Evolutionary conservation across 352 stramenopile species (phyloP), one percentile per base, ranked within the genome.

Genomic region (Globisporangium solare): DNA sequence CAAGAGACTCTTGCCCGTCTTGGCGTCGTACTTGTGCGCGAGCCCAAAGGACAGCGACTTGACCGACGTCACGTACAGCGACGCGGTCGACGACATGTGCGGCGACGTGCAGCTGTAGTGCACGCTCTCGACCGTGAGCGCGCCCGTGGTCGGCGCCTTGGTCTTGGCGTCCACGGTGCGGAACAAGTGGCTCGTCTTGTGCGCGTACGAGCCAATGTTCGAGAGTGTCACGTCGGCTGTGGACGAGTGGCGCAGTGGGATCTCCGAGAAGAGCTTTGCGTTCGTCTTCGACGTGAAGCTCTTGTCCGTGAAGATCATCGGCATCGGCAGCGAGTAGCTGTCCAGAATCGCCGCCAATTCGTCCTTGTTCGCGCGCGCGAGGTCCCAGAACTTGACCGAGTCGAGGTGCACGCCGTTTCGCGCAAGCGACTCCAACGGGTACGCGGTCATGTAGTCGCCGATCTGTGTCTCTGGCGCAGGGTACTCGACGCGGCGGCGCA

Each of bases 281-380:
- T 41, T 21, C 39, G 51, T 57, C 20, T 20, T 32, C 7, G 41
- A 27, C 12, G 3, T 49, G 20, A 57, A 20, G 40, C 40, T 50
- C 51, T 57, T 47, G 51, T 57, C 51, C 7, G 51, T 42, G 47
- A 57, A 57, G 20, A 57, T 46, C 1, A 64, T 64, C 3, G 65
- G 63, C 18, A 70, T 37, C 1, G 61, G 48, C 51, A 71, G 50
- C 37, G 35, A 39, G 46, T 57, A 39, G 13, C 46, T 63, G 50
- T 55, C 45, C n/a, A 67, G 43, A 14, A 54, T 13, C 12, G 66
- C 66, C 12, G 20, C 37, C 17, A 73, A 46, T 2, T 75, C 61
- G 32, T 72, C 59, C 49, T 71, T 81, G 14, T 64, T 58, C 2
- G 22, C 60, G 14, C 70, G 70, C 10, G 74, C 72, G n/a, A 85